Evolutionary conservation across 176 grass and related monocot species (phyloP).

Genomic region (Stipa capillata): DNA sequence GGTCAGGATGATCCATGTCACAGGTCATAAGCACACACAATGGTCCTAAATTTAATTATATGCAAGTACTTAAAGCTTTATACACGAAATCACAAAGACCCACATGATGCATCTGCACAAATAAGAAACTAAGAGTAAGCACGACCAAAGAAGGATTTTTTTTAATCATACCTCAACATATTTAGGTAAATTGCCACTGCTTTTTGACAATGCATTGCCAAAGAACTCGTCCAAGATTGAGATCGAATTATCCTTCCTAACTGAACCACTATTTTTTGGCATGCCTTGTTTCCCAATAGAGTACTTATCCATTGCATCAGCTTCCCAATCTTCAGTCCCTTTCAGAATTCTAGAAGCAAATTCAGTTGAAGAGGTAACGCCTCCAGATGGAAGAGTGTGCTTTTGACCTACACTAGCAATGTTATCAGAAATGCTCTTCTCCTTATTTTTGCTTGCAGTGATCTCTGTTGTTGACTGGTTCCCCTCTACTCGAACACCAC

Average conservation of each 20-base stretch:
- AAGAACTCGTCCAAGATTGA: constrained; percentile 92
- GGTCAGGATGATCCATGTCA: not conserved
- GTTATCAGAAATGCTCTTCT: constrained; percentile 23
- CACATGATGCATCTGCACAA: not conserved
- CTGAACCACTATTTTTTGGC: not conserved
- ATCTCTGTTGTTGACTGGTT: constrained; percentile 18
- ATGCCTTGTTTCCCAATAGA: constrained; percentile 28
- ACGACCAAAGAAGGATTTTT: constrained; percentile 1
- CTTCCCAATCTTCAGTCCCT: constrained; percentile 32
- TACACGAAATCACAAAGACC: not conserved
- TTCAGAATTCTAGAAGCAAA: constrained; percentile 28
- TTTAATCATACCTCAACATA: constrained; percentile 36
- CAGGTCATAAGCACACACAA: not conserved
- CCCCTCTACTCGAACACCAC: constrained; percentile 32
- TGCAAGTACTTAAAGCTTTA: not conserved
- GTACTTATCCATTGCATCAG: constrained; percentile 40
- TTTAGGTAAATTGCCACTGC: constrained; percentile 27
- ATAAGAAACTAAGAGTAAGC: constrained; percentile 2
- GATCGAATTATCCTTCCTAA: constrained; percentile 41
- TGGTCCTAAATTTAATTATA: not conserved
- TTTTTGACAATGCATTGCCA: constrained; percentile 55
- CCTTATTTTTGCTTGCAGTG: constrained; percentile 29
- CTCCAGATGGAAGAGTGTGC: not conserved
- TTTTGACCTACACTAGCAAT: constrained; percentile 12
- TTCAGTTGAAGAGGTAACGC: constrained; percentile 10